Base-by-base conservation (phyloP, 2,329 filamentous ascomycete species). In the Fusarium burgessii region DNA sequence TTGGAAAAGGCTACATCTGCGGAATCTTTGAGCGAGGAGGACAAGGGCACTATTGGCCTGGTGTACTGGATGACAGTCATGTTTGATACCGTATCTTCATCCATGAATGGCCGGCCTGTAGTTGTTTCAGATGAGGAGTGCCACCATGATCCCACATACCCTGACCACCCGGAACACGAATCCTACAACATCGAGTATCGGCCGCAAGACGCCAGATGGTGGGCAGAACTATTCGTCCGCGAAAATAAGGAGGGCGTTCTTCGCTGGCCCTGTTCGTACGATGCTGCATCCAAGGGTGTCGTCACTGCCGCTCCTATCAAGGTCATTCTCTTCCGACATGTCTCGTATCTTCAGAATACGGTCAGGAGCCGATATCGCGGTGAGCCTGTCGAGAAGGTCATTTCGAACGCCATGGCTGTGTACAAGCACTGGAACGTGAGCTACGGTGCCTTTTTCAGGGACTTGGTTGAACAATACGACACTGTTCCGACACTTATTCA, bases 31-130 rank as follows among this genome's bases (percentile, higher is more conserved):
- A 78, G 63, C 20, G 79, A 43, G 74, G 81, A 64, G 59, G 79
- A 82, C 23, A 77, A 76, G 20, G 77, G 82, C 25, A 89, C 88
- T 0, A 81, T 89, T 32, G 82, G 86, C n/a, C 78, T 90, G 14
- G 76, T 90, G 17, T 89, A 87, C 74, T 90, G 88, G 88, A 80
- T 90, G 45, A 86, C 85, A 1, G 80, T 89, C 50, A 89, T 89
- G 87, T 87, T 88, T 43, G 87, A 89, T 74, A 89, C 87, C 0
- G 77, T 89, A 18, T 88, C 86, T 2, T 83, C 88, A 2, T 86
- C 86, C 4, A 87, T 89, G 81, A 82, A 86, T 58, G 69, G 77
- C 33, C 68, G 77, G 20, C 75, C 77, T 3, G 76, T 82, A 5
- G 79, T 81, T 2, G 77, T 84, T 9, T 77, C 78, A 1, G 82